Evolutionary conservation across 139 green algal genomes (phyloP).

Genomic region (Ettlia oleoabundans): DNA sequence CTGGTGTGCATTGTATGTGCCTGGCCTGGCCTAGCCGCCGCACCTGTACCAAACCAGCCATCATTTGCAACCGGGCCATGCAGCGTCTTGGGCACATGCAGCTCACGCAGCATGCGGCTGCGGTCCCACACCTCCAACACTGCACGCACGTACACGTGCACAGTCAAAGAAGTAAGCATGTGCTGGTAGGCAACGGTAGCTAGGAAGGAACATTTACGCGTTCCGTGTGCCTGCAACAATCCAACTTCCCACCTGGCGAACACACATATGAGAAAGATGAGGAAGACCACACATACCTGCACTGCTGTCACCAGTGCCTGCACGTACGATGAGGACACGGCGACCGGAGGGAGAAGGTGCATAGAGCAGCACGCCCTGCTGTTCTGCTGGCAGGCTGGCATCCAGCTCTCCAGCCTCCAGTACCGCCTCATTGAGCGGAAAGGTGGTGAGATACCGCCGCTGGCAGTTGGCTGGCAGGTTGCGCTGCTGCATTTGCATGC

Average conservation of each 20-base stretch:
- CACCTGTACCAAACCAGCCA: constrained; percentile 67
- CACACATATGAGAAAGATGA: no score
- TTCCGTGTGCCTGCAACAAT: no score
- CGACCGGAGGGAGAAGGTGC: constrained; percentile 71
- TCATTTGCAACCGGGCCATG: constrained; percentile 87
- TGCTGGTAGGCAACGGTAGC: no score
- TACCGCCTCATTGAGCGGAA: constrained; percentile 43
- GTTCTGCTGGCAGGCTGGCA: constrained; percentile 56
- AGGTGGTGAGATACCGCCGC: constrained; percentile 58
- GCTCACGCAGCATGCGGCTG: constrained; percentile 61
- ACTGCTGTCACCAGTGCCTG: constrained; percentile 17
- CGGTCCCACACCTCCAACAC: constrained; percentile 76
- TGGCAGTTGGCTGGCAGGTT: constrained; percentile 79
- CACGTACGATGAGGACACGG: constrained; percentile 34
- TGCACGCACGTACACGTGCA: no score
- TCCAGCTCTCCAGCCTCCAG: constrained; percentile 17
- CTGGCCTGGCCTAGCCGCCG: no score
- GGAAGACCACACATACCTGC: no score
- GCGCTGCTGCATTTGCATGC: constrained; percentile 69
- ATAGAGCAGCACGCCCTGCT: constrained; percentile 49
- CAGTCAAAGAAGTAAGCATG: no score
- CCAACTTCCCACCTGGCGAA: no score
- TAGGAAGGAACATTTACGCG: no score
- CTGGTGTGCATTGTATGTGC: no score
- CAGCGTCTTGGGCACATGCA: constrained; percentile 68